Evolutionary conservation across 2,329 filamentous ascomycete species (phyloP).

Genomic region (Apiospora arundinis): DNA sequence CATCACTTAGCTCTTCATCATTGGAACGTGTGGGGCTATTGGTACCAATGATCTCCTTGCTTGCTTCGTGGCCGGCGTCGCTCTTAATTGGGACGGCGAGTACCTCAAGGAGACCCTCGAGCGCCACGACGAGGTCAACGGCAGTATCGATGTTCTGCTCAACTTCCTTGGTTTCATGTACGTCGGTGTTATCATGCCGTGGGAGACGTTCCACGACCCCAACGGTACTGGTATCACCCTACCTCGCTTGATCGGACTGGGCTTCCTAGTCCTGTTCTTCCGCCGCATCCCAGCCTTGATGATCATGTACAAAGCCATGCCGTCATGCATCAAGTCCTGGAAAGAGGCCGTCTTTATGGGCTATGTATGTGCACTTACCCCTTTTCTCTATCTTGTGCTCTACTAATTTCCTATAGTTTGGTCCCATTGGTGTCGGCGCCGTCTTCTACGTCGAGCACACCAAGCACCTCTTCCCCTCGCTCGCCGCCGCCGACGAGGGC

Average conservation of each 20-base stretch:
- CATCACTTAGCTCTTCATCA: constrained; percentile 54
- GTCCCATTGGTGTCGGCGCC: constrained; percentile 78
- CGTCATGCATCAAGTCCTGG: constrained; percentile 45
- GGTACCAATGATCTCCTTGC: constrained; percentile 67
- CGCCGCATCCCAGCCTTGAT: constrained; percentile 33
- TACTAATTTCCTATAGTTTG: constrained; percentile 52
- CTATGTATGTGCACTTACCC: constrained; percentile 41
- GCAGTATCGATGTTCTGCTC: constrained; percentile 42
- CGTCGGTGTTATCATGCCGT: constrained; percentile 35
- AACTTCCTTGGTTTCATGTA: constrained; percentile 36
- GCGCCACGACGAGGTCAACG: constrained; percentile 67
- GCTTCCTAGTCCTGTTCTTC: constrained; percentile 31
- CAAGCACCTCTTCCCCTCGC: constrained; percentile 47
- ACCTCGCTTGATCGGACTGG: constrained; percentile 29
- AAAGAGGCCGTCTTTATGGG: constrained; percentile 68
- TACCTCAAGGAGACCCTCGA: constrained; percentile 61
- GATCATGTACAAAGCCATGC: constrained; percentile 27
- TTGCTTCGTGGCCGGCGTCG: constrained; percentile 65
- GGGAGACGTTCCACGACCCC: constrained; percentile 27
- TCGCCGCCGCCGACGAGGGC: constrained; percentile 42
- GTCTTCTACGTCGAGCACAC: constrained; percentile 72
- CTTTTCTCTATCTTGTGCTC: not conserved
- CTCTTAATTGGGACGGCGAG: constrained; percentile 66
- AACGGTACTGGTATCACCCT: constrained; percentile 23
- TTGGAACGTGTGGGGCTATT: constrained; percentile 63